Base-by-base conservation (phyloP, 139 green algal genomes). In the Haematococcus sp. region DNA sequence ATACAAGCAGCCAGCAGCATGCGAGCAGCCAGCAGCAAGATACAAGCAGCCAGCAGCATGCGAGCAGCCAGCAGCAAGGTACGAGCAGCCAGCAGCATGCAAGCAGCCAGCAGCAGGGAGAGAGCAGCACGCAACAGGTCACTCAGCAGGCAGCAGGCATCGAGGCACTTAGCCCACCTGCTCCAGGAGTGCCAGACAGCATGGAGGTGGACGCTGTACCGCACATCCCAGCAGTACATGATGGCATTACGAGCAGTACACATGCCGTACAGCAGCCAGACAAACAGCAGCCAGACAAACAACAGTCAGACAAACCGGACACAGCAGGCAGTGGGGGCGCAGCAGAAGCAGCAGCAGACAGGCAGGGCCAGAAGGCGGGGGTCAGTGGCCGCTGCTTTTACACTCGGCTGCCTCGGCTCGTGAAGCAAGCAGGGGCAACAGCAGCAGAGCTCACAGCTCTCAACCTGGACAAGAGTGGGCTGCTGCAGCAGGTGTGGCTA, bases 401-500 rank as follows among this genome's bases (percentile, higher is more conserved):
- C 76, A 93, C 84, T 1, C 46, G 30, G 0, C 52, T 96, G 55
- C 84, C 88, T 0, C 81, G 84, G 0, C 61, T 95, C 5, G 72
- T 93, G 7, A 93, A 91, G 79, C 63, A 33, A 2, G 1, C 77
- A 71, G 79, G 79, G n/a, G 34, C 76, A 34, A 84, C 67, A 1
- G 61, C 84, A 0, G 51, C 71, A 7, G 72, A 93, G 68, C 87
- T 96, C 22, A 95, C 89, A 23, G 78, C 81, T 0, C 60, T 83
- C 19, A 97, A 97, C 66, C 44, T 97, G 71, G 91, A 97, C 83
- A 93, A 91, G 76, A 88, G 69, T 1, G 15, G 0, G 9, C 32
- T 87, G 69, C 81, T 97, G 59, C 77, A 83, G 54, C 52, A 67
- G 20, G 56, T 75, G 22, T 19, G 40, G n/a, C n/a, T n/a, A n/a